Evolutionary conservation across 345 rosid species (phyloP).

Genomic region (Sisymbrium altissimum): DNA sequence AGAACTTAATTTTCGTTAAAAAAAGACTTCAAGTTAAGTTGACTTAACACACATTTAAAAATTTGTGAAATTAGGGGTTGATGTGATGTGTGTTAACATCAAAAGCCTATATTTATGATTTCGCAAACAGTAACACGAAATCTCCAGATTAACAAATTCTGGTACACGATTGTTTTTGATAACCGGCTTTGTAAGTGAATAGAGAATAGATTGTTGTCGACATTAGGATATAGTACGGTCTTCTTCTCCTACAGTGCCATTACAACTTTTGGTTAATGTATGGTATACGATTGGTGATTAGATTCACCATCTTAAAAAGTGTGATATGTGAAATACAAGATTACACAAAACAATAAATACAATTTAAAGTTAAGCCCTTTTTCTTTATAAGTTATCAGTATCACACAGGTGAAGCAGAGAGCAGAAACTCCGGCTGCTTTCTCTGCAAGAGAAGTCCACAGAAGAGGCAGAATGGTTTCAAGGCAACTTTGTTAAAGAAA

Average conservation of each 20-base stretch:
- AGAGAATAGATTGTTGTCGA: neutral
- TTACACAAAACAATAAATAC: neutral
- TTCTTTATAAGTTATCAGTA: slow-evolving; percentile 1
- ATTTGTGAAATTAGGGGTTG: neutral
- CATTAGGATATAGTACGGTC: neutral
- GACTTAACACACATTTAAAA: neutral
- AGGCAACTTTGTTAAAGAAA: slow-evolving; percentile 20
- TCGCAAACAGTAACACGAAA: no score
- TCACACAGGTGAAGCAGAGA: slow-evolving; percentile 59
- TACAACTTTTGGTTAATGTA: neutral
- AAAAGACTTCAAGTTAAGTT: neutral
- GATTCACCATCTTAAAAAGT: neutral
- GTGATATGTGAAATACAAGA: neutral
- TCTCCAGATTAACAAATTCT: neutral
- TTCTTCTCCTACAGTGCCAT: neutral
- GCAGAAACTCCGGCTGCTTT: slow-evolving; percentile 62
- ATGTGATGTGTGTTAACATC: neutral
- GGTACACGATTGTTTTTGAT: neutral
- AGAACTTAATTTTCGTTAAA: neutral
- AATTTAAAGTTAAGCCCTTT: neutral
- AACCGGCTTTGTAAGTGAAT: neutral
- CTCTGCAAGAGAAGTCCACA: slow-evolving; percentile 77
- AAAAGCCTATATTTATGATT: neutral
- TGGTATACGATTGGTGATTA: slow-evolving; percentile 9
- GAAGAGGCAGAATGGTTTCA: slow-evolving; percentile 65